Conservation (phyloP, 1,284 basidiomycete species). For the Ceratobasidium sp. region DNA sequence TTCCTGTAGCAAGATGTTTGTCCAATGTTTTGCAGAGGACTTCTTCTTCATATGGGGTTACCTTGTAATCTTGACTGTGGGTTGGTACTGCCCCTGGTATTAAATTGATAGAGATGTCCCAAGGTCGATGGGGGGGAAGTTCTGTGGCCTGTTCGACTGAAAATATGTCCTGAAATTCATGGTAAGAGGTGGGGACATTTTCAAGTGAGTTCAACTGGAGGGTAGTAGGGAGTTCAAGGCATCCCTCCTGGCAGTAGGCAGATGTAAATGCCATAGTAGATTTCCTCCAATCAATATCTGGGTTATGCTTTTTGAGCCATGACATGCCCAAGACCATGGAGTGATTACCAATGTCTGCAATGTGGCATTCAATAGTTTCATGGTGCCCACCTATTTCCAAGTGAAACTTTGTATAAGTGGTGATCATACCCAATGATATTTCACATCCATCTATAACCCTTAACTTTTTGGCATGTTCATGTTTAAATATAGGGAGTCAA, state of each 20-base stretch:
- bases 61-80: slow-evolving; percentile 16
- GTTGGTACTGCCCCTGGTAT: slow-evolving; percentile 1
- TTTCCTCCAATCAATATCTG: neutral
- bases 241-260: neutral
- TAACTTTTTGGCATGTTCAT: neutral
- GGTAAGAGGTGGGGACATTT: neutral
- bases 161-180: slow-evolving; percentile 23
- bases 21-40: slow-evolving; percentile 30
- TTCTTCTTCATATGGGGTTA: slow-evolving; percentile 1
- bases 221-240: neutral
- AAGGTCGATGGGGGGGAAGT: slow-evolving; percentile 29
- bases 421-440: neutral
- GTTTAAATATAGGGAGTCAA: neutral
- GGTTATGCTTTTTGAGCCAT: neutral
- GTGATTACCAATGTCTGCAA: neutral
- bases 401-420: neutral
- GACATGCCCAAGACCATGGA: neutral
- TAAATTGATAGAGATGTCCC: slow-evolving; percentile 39
- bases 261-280: neutral
- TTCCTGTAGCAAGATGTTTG: slow-evolving; percentile 18
- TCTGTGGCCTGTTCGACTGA: slow-evolving; percentile 11
- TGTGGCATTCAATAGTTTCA: neutral
- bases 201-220: neutral
- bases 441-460: slow-evolving; percentile 2
- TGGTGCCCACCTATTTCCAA: neutral